A percentile compares a stretch with the other conserved stretches of the same genome.
phyloP scores from a whole-genome alignment of 1,284 basidiomycete genomes.

The Uromyces viciae-fabae region DNA sequence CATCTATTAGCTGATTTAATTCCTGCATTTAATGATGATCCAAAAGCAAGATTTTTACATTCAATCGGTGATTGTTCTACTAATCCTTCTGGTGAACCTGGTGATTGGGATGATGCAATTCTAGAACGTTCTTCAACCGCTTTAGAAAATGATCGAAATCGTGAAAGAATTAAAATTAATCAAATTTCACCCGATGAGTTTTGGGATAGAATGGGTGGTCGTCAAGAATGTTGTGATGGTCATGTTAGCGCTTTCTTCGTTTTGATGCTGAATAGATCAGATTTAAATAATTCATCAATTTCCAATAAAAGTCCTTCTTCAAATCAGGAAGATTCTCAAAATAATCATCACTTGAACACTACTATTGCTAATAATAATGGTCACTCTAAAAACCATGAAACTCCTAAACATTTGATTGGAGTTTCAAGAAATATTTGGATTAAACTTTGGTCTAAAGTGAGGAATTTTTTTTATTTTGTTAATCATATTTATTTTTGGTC shows the following conservation, averaged over 20 bases:
- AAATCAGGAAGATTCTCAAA: neutral
- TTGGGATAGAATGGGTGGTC: constrained; percentile 89
- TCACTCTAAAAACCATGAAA: neutral
- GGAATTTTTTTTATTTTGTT: neutral
- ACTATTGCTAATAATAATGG: neutral
- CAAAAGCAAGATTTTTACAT: constrained; percentile 83
- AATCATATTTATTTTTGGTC: no score
- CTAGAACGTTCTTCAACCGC: constrained; percentile 21
- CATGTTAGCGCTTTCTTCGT: constrained; percentile 86
- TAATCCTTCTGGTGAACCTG: constrained; percentile 28
- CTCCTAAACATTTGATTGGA: neutral
- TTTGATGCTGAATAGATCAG: constrained; percentile 52
- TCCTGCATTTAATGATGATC: constrained; percentile 85
- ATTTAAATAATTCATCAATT: neutral
- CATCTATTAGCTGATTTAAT: constrained; percentile 58
- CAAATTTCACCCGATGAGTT: constrained; percentile 65
- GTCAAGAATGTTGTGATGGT: constrained; percentile 81
- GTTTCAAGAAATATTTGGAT: constrained; percentile 37
- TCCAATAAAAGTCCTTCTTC: neutral
- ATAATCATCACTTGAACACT: no score
- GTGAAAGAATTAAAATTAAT: constrained; percentile 42
- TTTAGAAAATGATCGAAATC: constrained; percentile 46
- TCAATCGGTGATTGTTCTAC: constrained; percentile 63
- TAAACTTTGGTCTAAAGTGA: constrained; percentile 32
- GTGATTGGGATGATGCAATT: constrained; percentile 43